A percentile compares a stretch with the other conserved stretches of the same genome.
Conservation (phyloP, 2,329 filamentous ascomycete genomes). For the Talaromyces sp. region DNA sequence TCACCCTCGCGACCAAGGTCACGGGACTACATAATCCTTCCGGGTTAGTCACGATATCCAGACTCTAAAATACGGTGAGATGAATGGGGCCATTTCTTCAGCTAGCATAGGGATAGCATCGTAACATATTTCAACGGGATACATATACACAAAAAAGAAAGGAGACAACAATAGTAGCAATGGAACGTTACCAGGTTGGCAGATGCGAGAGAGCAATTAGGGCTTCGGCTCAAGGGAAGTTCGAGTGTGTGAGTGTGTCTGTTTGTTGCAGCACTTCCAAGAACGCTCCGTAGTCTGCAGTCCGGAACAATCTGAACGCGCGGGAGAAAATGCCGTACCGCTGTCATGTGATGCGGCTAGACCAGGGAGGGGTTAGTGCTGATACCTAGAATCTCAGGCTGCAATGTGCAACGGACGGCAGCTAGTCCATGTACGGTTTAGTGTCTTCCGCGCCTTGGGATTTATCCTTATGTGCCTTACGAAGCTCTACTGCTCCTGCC, state of each 20-base stretch:
- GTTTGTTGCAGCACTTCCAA: constrained; percentile 34
- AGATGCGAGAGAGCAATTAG: constrained; percentile 5
- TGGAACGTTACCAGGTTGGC: constrained; percentile 11
- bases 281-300: constrained; percentile 44
- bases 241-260: neutral
- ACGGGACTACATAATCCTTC: constrained; percentile 32
- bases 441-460: too few species aligned
- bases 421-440: neutral
- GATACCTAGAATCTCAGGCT: neutral
- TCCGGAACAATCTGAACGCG: constrained; percentile 41
- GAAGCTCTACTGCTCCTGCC: neutral
- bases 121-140: neutral
- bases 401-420: neutral
- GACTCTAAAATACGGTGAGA: neutral
- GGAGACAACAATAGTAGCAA: neutral
- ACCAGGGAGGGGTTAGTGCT: neutral
- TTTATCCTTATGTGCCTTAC: too few species aligned
- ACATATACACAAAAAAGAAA: neutral
- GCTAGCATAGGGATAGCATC: neutral
- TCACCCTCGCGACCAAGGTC: constrained; percentile 27
- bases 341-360: constrained; percentile 20
- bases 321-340: constrained; percentile 35
- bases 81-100: neutral
- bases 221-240: constrained; percentile 8
- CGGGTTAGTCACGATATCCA: constrained; percentile 2